Percentiles rank a stretch among this genome's conserved stretches.
phyloP scores from a whole-genome alignment of 192 early-diverging fungal species.

The Backusella circina region DNA sequence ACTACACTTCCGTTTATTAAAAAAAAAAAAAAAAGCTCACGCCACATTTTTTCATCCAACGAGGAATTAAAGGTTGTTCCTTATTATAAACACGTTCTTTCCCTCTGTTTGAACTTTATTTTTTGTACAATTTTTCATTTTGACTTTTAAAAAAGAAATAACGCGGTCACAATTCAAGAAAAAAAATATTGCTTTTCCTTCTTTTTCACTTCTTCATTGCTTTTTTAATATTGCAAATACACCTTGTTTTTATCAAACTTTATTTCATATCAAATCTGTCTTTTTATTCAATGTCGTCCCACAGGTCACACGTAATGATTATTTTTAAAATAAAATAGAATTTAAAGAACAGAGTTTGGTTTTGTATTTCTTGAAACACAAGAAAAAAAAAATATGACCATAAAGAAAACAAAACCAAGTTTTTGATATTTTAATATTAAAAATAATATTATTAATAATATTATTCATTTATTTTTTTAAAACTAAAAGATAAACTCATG shows the following conservation, averaged over 20 bases:
- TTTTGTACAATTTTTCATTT: background rate
- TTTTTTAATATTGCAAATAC: background rate
- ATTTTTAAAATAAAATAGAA: background rate
- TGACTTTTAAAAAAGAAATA: no score
- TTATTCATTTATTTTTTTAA: background rate
- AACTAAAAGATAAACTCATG: background rate
- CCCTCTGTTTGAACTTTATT: background rate
- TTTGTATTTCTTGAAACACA: background rate
- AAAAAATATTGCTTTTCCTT: background rate
- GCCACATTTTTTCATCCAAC: conserved; percentile 1
- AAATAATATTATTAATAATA: background rate
- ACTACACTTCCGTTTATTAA: no score
- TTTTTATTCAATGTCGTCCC: background rate
- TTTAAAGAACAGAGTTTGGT: background rate
- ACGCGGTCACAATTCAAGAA: background rate
- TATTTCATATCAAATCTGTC: no score
- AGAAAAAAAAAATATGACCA: background rate
- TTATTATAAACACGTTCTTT: background rate
- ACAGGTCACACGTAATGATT: background rate
- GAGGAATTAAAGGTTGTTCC: background rate
- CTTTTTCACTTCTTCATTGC: no score
- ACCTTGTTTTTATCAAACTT: no score
- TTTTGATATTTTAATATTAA: background rate
- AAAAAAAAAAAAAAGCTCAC: conserved; percentile 6
- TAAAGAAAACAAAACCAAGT: background rate